phyloP scores from a whole-genome alignment of 1,284 basidiomycete genomes.

The Microbotryum intermedium region DNA sequence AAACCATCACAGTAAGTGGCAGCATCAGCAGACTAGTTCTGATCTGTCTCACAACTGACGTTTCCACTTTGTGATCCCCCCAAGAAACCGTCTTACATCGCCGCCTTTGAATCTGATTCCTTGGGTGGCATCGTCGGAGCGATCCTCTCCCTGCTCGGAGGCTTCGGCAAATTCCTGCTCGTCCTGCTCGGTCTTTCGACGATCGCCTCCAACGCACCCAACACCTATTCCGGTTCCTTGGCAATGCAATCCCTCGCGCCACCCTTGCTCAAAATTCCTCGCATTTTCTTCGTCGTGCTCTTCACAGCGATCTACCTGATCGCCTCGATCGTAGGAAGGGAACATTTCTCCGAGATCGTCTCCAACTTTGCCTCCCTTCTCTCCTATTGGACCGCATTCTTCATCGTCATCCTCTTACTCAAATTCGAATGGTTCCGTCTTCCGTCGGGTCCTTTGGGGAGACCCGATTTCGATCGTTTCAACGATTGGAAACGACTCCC shows the following conservation, averaged over 20 bases:
- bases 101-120: constrained; percentile 46
- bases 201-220: constrained; percentile 54
- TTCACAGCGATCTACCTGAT: constrained; percentile 50
- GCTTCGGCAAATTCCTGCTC: constrained; percentile 53
- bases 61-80: constrained; percentile 37
- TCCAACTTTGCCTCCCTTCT: constrained; percentile 50
- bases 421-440: constrained; percentile 38
- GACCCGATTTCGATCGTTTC: constrained; percentile 53
- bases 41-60: no score
- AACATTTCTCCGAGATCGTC: constrained; percentile 54
- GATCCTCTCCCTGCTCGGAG: constrained; percentile 42
- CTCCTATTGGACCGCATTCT: constrained; percentile 58
- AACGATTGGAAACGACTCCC: constrained; percentile 40
- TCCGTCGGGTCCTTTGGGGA: constrained; percentile 26
- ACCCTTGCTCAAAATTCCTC: constrained; percentile 50
- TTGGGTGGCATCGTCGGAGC: constrained; percentile 45
- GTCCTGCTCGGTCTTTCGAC: constrained; percentile 53
- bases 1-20: no score
- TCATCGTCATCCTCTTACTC: constrained; percentile 54
- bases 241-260: constrained; percentile 53
- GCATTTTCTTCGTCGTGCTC: constrained; percentile 53
- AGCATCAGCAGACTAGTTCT: no score
- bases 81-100: constrained; percentile 47
- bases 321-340: constrained; percentile 54
- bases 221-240: constrained; percentile 52